These are phyloP conservation scores for Fusarium citri DNA, from an alignment of 2,329 filamentous ascomycete genomes.

Conservation along the genomic window DNA sequence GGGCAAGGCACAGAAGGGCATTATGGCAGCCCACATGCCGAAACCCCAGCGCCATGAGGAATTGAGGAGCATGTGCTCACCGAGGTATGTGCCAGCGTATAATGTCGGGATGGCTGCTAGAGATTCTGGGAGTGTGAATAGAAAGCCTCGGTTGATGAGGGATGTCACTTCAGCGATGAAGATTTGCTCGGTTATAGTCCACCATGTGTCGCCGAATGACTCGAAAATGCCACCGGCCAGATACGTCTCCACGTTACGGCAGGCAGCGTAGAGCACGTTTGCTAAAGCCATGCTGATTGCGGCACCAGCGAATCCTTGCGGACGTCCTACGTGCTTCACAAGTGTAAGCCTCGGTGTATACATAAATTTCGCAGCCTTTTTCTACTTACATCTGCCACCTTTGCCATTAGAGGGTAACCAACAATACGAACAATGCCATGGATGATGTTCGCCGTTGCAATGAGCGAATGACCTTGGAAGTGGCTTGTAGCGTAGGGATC, in stretches of 20 bases:
- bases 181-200: slow-evolving; percentile 36
- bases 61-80: slow-evolving; percentile 24
- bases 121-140: slow-evolving; percentile 29
- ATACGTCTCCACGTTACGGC: slow-evolving; percentile 31
- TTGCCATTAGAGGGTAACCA: slow-evolving; percentile 24
- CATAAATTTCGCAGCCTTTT: no score
- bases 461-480: slow-evolving; percentile 32
- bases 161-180: slow-evolving; percentile 35
- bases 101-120: slow-evolving; percentile 29
- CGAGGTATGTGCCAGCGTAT: slow-evolving; percentile 33
- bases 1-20: slow-evolving; percentile 18
- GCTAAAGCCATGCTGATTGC: slow-evolving; percentile 25
- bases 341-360: no score
- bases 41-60: slow-evolving; percentile 35
- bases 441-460: slow-evolving; percentile 23
- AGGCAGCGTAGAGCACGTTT: slow-evolving; percentile 28
- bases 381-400: slow-evolving; percentile 25
- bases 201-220: slow-evolving; percentile 31
- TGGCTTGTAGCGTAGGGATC: slow-evolving; percentile 34
- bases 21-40: slow-evolving; percentile 30
- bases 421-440: slow-evolving; percentile 33
- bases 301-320: slow-evolving; percentile 18
- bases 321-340: slow-evolving; percentile 16
- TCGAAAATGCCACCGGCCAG: slow-evolving; percentile 35
- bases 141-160: slow-evolving; percentile 32